phyloP scores from a whole-genome alignment of 768 basidiomycete species.

The Auriscalpium microsporum region DNA sequence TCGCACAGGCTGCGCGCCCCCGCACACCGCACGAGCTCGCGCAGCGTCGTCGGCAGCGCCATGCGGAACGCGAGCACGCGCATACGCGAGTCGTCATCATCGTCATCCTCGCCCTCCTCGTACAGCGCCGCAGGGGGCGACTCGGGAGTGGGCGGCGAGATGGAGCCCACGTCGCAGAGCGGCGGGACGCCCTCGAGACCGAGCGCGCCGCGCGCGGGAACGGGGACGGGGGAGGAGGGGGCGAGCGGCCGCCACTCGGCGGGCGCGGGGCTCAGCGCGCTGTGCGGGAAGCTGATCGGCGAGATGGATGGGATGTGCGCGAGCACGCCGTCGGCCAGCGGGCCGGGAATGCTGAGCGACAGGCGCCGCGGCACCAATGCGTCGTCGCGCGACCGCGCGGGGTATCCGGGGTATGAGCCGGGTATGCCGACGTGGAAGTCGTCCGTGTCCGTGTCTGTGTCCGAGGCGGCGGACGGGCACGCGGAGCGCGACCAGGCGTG shows the following conservation, averaged over 20 bases:
- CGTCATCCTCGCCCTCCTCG: not conserved
- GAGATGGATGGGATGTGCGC: not conserved
- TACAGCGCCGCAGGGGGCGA: not conserved
- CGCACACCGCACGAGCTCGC: constrained; percentile 2
- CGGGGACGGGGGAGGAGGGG: not conserved
- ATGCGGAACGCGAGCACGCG: not conserved
- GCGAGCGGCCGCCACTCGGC: too few species aligned
- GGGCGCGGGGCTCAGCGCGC: not conserved
- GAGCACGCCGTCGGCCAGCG: not conserved
- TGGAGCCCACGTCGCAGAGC: not conserved
- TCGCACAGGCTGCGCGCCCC: constrained; percentile 1
- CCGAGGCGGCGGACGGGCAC: too few species aligned
- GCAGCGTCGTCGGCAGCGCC: constrained; percentile 5
- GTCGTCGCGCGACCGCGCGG: not conserved
- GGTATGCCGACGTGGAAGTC: constrained; percentile 1
- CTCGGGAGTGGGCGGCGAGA: not conserved
- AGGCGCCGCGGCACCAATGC: not conserved
- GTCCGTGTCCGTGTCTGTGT: too few species aligned
- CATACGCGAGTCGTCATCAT: not conserved
- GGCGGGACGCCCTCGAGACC: constrained; percentile 2
- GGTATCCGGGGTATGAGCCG: constrained; percentile 7
- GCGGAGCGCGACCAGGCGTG: not conserved
- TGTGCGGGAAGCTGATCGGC: not conserved
- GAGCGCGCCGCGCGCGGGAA: not conserved
- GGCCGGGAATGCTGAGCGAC: not conserved